phyloP scores from a whole-genome alignment of 2,329 filamentous ascomycete species.

The Paraphoma sp. region DNA sequence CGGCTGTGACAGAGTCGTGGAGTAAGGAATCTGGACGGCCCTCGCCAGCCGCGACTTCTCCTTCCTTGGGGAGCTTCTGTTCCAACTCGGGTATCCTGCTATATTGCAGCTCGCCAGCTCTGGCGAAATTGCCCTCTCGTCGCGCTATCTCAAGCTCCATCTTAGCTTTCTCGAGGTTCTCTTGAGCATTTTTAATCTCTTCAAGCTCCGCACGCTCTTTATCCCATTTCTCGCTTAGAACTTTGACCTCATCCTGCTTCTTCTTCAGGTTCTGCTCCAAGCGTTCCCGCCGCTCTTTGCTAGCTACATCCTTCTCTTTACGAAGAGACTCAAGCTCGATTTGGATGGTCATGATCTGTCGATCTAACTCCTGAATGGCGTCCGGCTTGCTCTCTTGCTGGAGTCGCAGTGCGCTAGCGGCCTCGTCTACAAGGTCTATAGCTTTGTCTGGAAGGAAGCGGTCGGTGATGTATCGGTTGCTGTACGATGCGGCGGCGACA shows the following conservation, averaged over 20 bases:
- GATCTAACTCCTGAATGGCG: constrained; percentile 88
- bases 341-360: constrained; percentile 96
- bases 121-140: constrained; percentile 84
- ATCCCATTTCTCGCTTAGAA: constrained; percentile 84
- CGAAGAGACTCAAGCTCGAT: constrained; percentile 94
- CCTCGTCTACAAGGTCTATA: constrained; percentile 96
- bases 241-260: constrained; percentile 78
- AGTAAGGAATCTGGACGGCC: constrained; percentile 66
- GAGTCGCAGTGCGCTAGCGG: constrained; percentile 84
- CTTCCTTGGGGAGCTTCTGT: constrained; percentile 78
- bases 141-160: constrained; percentile 88
- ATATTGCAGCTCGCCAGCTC: constrained; percentile 90
- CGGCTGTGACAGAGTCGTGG: constrained; percentile 92
- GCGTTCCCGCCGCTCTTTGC: constrained; percentile 85
- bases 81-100: constrained; percentile 84
- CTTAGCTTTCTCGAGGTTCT: constrained; percentile 84
- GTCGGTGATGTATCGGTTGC: constrained; percentile 96
- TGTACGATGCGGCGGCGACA: constrained; percentile 89
- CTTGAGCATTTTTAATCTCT: constrained; percentile 83
- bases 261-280: constrained; percentile 77
- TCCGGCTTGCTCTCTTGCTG: constrained; percentile 98
- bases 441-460: constrained; percentile 96
- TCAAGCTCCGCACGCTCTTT: constrained; percentile 87
- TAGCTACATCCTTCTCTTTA: constrained; percentile 91
- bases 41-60: constrained; percentile 48